Evolutionary conservation across 495 filamentous ascomycete species (phyloP), one percentile per base, ranked within the genome.

Genomic region (Annulohypoxylon maeteangense): DNA sequence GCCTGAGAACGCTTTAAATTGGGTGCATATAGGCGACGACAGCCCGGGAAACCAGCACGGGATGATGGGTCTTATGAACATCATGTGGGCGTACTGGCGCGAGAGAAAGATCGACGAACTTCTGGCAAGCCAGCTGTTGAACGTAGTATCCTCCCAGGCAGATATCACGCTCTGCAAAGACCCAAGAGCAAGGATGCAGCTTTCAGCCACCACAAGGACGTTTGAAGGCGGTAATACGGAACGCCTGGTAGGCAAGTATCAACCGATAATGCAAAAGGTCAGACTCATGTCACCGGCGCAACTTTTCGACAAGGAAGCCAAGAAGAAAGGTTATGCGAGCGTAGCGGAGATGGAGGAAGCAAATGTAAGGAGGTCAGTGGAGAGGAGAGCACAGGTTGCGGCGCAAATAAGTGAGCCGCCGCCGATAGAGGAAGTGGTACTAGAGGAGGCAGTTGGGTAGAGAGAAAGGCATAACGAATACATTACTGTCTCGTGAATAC

Each of bases 91-190:
- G 62, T 79, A 85, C 23, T 99, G 95, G 95, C 87, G 92, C 68
- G 85, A 88, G 74, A 83, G 86, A 47, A 97, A 96, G 84, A 92
- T 99, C 50, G 94, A 97, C 71, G 95, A 97, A 83, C 80, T 96
- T 31, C 79, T 98, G 48, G 88, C 91, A 0, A 87, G 86, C 54
- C 84, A 82, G 25, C 79, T 98, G 67, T 76, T 97, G 44, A 86
- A 90, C 67, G 62, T 89, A 42, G 82, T 90, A 8, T 81, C 88
- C 22, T 77, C 70, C 8, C 88, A 89, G 72, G 85, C 87, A 2
- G 75, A 83, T 22, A 62, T 78, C 29, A 62, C 59, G 54, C 62
- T 70, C 12, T 57, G 62, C 7, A 50, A 18, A 18, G 54, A 73
- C 62, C 54, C 53, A 2, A 44, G 40, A 44, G 70, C 67, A 34